These are phyloP conservation scores for Exobasidium rhododendri DNA, from an alignment of 1,284 basidiomycete genomes.

Conservation along the genomic window DNA sequence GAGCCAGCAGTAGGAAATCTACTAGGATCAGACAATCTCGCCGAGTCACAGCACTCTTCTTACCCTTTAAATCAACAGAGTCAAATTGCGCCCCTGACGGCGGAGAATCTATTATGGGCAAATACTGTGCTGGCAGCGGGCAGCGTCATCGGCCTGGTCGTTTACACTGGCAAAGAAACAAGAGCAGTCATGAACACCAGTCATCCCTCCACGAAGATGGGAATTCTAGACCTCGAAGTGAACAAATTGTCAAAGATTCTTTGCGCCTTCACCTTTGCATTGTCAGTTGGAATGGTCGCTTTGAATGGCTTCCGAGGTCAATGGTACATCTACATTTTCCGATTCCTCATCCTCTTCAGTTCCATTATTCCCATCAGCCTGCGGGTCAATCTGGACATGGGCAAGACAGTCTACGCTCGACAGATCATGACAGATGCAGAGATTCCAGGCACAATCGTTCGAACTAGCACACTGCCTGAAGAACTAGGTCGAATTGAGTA, in stretches of 20 bases:
- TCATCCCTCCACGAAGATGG: constrained; percentile 91
- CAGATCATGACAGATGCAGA: constrained; percentile 90
- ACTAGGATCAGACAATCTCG: constrained; percentile 14
- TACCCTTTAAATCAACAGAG: constrained; percentile 56
- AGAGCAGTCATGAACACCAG: constrained; percentile 99
- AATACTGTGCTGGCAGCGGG: constrained; percentile 97
- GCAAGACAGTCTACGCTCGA: constrained; percentile 93
- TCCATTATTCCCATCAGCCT: constrained; percentile 99
- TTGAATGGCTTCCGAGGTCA: constrained; percentile 91
- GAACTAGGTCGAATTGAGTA: constrained; percentile 96
- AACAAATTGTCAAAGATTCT: constrained; percentile 96
- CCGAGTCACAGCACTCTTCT: constrained; percentile 20
- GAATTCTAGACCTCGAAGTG: constrained; percentile 87
- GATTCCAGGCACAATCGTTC: constrained; percentile 90
- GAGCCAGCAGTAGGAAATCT: constrained; percentile 47
- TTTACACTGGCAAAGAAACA: constrained; percentile 93
- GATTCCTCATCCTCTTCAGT: constrained; percentile 95
- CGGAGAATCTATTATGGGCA: constrained; percentile 93
- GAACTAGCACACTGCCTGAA: constrained; percentile 93
- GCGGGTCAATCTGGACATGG: constrained; percentile 98
- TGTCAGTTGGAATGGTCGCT: constrained; percentile 87
- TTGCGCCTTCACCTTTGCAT: constrained; percentile 84
- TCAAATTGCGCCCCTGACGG: constrained; percentile 59
- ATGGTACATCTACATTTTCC: constrained; percentile 94
- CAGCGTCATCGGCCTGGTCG: constrained; percentile 82